Evolutionary conservation across 495 filamentous ascomycete genomes (phyloP), one percentile per base, ranked within the genome.

Genomic region (Elaphomyces granulatus): DNA sequence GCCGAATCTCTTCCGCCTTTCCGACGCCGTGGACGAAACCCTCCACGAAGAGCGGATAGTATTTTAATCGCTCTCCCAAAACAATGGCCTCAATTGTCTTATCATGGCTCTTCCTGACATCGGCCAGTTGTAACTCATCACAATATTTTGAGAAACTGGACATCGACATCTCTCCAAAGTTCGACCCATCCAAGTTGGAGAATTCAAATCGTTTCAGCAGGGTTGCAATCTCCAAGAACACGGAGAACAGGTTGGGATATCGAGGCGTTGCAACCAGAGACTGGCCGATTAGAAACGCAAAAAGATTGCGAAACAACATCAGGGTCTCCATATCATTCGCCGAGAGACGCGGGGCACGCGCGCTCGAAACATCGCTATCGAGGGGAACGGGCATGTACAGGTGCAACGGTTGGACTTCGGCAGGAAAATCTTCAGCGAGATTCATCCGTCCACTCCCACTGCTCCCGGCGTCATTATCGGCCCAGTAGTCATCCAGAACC

Each of bases 1-100:
- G 68, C 32, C 75, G 66, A 31, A 96, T 61, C 30, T 77, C 74
- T 7, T 83, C 77, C 49, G 87, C 81, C 55, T 90, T 90, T 18
- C 90, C 90, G 10, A 83, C 86, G n/a, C 78, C 84, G 56, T 98
- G 90, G 7, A 87, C 70, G 49, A 94, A 98, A 4, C 80, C 87
- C 51, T 95, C 87, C 42, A 83, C 80, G 51, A 90, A 98, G 8
- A 98, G 71, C 12, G 73, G 68, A 54, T 75, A 78, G 36, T 75
- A 93, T 26, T 76, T 75, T 74, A 96, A 81, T 9, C 73, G 67
- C 61, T 98, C 90, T 21, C 82, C 87, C 31, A 98, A 61, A 16
- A 96, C 70, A 32, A 98, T 70, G 1, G 78, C 83, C 56, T 98
- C 87, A 32, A 95, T 71, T 2, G 85, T 94, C 63, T 92, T 90